These are phyloP conservation scores for Scedosporium apiospermum DNA, from an alignment of 2,329 filamentous ascomycete genomes.

Conservation along the genomic window DNA sequence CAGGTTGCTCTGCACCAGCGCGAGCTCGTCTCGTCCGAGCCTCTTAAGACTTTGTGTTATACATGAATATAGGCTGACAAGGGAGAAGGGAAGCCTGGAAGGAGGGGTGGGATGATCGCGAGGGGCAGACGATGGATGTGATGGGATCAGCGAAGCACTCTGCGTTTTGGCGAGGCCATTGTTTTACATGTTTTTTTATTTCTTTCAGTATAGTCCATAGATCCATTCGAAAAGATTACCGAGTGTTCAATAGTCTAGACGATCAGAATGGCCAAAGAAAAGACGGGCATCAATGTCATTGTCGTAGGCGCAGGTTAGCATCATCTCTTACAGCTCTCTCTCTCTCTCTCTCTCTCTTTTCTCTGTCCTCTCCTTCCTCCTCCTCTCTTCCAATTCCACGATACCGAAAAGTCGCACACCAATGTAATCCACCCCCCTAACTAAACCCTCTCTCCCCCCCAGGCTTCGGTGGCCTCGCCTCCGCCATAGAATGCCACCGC, in stretches of 20 bases:
- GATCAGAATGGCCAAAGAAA: conserved; percentile 3
- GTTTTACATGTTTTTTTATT: not conserved
- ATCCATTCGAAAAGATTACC: not conserved
- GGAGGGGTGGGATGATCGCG: not conserved
- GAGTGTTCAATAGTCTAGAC: not conserved
- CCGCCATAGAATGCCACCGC: conserved; percentile 52
- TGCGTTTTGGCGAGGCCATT: not conserved
- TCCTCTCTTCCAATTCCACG: too few species aligned
- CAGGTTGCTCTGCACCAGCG: too few species aligned
- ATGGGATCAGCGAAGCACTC: not conserved
- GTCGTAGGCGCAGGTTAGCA: conserved; percentile 9
- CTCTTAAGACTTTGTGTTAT: not conserved
- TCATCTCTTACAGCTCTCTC: conserved; percentile 22
- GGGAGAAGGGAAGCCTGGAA: not conserved
- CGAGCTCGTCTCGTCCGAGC: too few species aligned
- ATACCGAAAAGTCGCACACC: too few species aligned
- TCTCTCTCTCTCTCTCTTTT: conserved; percentile 19
- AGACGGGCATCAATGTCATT: conserved; percentile 6
- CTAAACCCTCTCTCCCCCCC: too few species aligned
- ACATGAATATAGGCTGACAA: not conserved
- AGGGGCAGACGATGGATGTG: not conserved
- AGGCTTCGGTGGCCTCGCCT: conserved; percentile 53
- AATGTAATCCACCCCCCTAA: too few species aligned
- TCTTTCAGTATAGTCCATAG: not conserved
- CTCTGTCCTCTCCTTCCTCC: not conserved